Evolutionary conservation across 106 monocot genomes (phyloP), one percentile per base, ranked within the genome.

Genomic region (Amphibolis antarctica): DNA sequence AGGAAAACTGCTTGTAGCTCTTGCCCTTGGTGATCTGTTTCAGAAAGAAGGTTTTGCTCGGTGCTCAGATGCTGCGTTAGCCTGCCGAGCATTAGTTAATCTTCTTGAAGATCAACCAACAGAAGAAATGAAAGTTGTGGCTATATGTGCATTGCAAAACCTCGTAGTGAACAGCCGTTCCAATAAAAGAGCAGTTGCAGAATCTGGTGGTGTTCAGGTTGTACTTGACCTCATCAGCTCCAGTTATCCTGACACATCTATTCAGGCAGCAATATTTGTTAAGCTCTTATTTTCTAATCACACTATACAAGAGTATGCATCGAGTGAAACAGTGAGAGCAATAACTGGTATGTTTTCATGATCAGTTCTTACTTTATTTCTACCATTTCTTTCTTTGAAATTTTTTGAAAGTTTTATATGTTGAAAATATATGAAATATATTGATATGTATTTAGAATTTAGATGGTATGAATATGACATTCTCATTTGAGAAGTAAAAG

Each of bases 181-280:
- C 28, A 99, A 99, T 72, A 99, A 99, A 75, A 85, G 98, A 75
- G 98, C 98, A 48, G 98, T 99, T 79, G 98, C 98, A 46, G 98
- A 99, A 81, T 88, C 98, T 53, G 98, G 91, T 61, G 98, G 98
- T 57, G 88, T 99, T 13, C 98, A 92, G 75, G 98, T 92, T 63
- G 79, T 92, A 29, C 73, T 99, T 44, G 98, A 99, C 36, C 76
- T 99, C 48, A 85, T 99, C 20, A 81, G 72, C 59, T 82, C 91
- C 26, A 83, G 88, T 58, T 74, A 81, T 75, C 80, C 98, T 10
- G 91, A 99, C 27, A 99, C 90, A 31, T 91, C 98, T 46, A 79
- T 99, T 64, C 98, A 99, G 70, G 98, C 98, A 49, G 91, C 98
- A 54, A 92, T 87, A 80, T 99, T 99, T 74, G 77, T 99, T 45